These are phyloP conservation scores for Wallacemonas sp. DNA, from an alignment of 208 protist species.

Conservation along the genomic window DNA sequence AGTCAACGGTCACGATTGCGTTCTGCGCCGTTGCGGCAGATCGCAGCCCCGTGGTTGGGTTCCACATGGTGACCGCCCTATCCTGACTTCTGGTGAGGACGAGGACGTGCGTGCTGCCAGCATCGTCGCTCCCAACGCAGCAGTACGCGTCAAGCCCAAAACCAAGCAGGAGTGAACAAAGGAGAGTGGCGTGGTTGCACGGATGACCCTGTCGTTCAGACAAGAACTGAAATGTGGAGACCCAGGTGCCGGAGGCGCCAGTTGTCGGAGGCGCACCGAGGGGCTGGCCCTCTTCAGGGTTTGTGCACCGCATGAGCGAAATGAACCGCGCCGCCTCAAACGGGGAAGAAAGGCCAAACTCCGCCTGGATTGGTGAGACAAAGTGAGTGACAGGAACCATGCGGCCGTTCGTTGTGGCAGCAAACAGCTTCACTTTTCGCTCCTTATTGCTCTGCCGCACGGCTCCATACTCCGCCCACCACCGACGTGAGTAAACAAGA, in stretches of 20 bases:
- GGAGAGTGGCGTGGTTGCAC: constrained; percentile 85
- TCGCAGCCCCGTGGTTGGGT: constrained; percentile 72
- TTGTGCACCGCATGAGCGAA: constrained; percentile 64
- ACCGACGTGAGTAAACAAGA: constrained; percentile 89
- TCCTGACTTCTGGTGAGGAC: constrained; percentile 32
- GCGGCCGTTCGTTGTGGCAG: constrained; percentile 65
- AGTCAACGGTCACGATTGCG: constrained; percentile 68
- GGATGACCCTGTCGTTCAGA: constrained; percentile 78
- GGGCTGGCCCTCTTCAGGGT: constrained; percentile 36
- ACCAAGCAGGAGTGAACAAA: constrained; percentile 91
- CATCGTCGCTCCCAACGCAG: constrained; percentile 48
- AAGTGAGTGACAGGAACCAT: constrained; percentile 91
- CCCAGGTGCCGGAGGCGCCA: constrained; percentile 48
- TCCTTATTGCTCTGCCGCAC: constrained; percentile 63
- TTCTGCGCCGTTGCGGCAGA: constrained; percentile 41
- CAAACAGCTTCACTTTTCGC: constrained; percentile 89
- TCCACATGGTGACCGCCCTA: constrained; percentile 64
- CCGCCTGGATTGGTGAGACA: constrained; percentile 73
- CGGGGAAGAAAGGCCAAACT: constrained; percentile 77
- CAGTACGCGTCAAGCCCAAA: constrained; percentile 92
- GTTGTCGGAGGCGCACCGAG: constrained; percentile 27
- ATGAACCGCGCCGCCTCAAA: constrained; percentile 90
- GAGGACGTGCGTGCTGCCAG: constrained; percentile 20
- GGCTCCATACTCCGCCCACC: constrained; percentile 88
- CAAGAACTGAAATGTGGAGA: constrained; percentile 83